Evolutionary conservation across 495 filamentous ascomycete genomes (phyloP).

Genomic region (Podospora fimiseda): DNA sequence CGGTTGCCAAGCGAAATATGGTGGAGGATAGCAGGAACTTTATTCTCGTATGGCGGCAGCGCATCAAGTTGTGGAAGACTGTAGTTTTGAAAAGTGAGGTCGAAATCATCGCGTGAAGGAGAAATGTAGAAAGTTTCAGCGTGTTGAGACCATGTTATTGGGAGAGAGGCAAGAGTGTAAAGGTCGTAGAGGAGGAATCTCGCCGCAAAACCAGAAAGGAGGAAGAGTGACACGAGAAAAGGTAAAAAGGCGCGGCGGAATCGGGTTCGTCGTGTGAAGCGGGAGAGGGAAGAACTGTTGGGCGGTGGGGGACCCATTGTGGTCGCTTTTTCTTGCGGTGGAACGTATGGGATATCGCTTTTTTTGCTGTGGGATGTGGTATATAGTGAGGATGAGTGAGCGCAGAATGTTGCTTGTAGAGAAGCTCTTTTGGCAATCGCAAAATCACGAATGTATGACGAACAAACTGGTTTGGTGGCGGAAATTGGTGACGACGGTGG

Average conservation of each 20-base stretch:
- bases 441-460: too few relatives aligned
- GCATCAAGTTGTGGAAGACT: constrained; percentile 23
- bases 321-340: too few relatives aligned
- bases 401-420: too few relatives aligned
- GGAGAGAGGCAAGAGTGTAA: constrained; percentile 26
- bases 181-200: constrained; percentile 20
- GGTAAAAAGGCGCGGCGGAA: constrained; percentile 6
- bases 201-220: constrained; percentile 7
- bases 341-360: too few relatives aligned
- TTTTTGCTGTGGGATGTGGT: too few relatives aligned
- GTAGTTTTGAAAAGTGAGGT: constrained; percentile 37
- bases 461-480: too few relatives aligned
- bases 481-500: too few relatives aligned
- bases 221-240: constrained; percentile 6
- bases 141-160: constrained; percentile 22
- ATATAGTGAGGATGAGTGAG: too few relatives aligned
- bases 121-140: constrained; percentile 26
- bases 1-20: constrained; percentile 32
- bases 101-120: constrained; percentile 27
- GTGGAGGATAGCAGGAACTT: constrained; percentile 32
- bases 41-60: constrained; percentile 21
- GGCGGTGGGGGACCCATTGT: too few relatives aligned
- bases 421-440: too few relatives aligned
- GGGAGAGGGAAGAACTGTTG: too few relatives aligned
- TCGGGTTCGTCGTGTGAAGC: too few relatives aligned